phyloP scores from a whole-genome alignment of 2,329 filamentous ascomycete species.

The Cercospora sp. region DNA sequence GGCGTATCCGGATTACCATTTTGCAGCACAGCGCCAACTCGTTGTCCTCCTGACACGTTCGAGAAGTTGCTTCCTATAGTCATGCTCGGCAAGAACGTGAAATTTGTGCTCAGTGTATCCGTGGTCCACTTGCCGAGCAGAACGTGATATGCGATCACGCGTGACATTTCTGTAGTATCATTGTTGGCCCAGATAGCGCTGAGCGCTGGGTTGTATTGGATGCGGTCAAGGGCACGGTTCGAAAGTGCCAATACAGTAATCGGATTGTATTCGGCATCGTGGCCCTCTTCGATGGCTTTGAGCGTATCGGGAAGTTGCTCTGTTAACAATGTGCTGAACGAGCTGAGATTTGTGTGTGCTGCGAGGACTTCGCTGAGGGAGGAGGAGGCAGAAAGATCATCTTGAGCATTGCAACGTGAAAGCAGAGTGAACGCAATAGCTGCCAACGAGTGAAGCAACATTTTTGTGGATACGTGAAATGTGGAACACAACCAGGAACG shows the following conservation, averaged over 20 bases:
- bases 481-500: neutral
- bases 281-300: constrained; percentile 32
- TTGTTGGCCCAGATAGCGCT: constrained; percentile 19
- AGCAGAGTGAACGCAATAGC: neutral
- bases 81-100: constrained; percentile 49
- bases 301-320: constrained; percentile 32
- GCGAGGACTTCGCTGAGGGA: constrained; percentile 22
- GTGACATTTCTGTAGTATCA: constrained; percentile 17
- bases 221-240: constrained; percentile 39
- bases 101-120: constrained; percentile 24
- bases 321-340: constrained; percentile 17
- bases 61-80: constrained; percentile 47
- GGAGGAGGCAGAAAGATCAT: constrained; percentile 3
- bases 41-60: constrained; percentile 54
- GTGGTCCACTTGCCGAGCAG: constrained; percentile 20
- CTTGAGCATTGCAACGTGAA: neutral
- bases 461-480: neutral
- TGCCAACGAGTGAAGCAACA: neutral
- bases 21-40: constrained; percentile 43
- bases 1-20: constrained; percentile 18
- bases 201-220: constrained; percentile 30
- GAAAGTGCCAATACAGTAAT: constrained; percentile 44
- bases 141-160: constrained; percentile 22
- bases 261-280: constrained; percentile 34
- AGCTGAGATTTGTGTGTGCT: constrained; percentile 19